Evolutionary conservation across 1,139 yeast species (phyloP).

Genomic region (Debaryomyces sp.): DNA sequence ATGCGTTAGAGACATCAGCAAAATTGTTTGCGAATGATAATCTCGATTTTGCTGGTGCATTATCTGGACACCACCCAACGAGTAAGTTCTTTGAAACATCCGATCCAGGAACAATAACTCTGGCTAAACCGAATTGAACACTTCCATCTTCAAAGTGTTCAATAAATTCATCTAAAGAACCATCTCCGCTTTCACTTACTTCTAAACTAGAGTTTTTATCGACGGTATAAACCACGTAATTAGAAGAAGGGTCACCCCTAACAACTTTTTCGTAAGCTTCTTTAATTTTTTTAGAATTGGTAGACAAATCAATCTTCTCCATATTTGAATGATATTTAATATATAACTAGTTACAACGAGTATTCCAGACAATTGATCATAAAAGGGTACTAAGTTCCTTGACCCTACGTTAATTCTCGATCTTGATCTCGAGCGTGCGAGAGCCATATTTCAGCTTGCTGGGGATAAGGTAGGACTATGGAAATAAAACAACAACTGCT

Average conservation of each 20-base stretch:
- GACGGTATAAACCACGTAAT: slow-evolving; percentile 69
- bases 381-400: not conserved
- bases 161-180: slow-evolving; percentile 75
- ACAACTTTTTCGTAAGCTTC: slow-evolving; percentile 66
- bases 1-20: slow-evolving; percentile 68
- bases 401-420: slow-evolving; percentile 1
- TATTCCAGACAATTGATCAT: slow-evolving; percentile 2
- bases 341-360: slow-evolving; percentile 1
- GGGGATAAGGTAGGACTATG: not conserved
- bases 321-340: slow-evolving; percentile 22
- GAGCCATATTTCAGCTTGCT: not conserved
- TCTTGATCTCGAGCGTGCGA: slow-evolving; percentile 1
- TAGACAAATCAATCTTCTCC: slow-evolving; percentile 60
- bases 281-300: slow-evolving; percentile 63
- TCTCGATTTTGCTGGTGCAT: slow-evolving; percentile 74
- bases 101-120: slow-evolving; percentile 87
- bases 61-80: slow-evolving; percentile 94
- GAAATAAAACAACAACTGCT: not conserved
- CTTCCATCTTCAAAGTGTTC: slow-evolving; percentile 83
- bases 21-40: slow-evolving; percentile 76
- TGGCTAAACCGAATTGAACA: slow-evolving; percentile 87
- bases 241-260: slow-evolving; percentile 55
- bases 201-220: slow-evolving; percentile 57
- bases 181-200: slow-evolving; percentile 61
- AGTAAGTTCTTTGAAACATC: slow-evolving; percentile 82